Evolutionary conservation across 176 grass and related monocot genomes (phyloP).

Genomic region (Ensete ventricosum): DNA sequence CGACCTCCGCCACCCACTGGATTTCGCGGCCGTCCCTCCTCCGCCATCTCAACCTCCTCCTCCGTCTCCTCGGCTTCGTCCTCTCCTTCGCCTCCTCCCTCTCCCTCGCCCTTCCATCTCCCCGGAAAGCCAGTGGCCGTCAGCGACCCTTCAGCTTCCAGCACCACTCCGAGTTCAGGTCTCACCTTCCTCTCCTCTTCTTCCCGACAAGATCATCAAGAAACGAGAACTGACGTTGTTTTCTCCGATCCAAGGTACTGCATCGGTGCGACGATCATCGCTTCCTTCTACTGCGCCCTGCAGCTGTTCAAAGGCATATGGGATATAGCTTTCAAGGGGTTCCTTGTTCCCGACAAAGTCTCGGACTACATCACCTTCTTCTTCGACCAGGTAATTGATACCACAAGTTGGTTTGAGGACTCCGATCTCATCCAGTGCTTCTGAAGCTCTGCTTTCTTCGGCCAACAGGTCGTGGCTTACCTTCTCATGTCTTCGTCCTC

Average conservation of each 20-base stretch:
- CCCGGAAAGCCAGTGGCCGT: not conserved
- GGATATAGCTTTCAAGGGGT: slow-evolving; percentile 5
- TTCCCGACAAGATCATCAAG: not conserved
- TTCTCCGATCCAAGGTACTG: not conserved
- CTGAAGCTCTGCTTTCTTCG: not conserved
- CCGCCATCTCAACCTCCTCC: not conserved
- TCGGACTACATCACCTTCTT: slow-evolving; percentile 13
- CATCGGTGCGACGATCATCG: not conserved
- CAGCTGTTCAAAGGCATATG: slow-evolving; percentile 14
- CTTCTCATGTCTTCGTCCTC: slow-evolving; percentile 16
- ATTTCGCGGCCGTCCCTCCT: not conserved
- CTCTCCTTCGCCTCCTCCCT: slow-evolving; percentile 9
- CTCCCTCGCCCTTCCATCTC: not conserved
- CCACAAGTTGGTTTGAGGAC: not conserved
- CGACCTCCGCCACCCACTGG: not conserved
- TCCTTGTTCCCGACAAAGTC: not conserved
- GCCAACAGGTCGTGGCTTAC: not conserved
- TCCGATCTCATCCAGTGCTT: not conserved
- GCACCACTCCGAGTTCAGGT: not conserved
- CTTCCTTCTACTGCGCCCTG: not conserved
- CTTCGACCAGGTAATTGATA: not conserved
- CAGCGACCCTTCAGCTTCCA: not conserved
- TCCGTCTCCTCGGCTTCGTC: not conserved
- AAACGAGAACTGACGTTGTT: no score
- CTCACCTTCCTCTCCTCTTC: not conserved